A percentile compares a stretch with the other conserved stretches of the same genome.
Conservation (phyloP, 2,329 filamentous ascomycete species). For the Thielaviopsis punctulata region DNA sequence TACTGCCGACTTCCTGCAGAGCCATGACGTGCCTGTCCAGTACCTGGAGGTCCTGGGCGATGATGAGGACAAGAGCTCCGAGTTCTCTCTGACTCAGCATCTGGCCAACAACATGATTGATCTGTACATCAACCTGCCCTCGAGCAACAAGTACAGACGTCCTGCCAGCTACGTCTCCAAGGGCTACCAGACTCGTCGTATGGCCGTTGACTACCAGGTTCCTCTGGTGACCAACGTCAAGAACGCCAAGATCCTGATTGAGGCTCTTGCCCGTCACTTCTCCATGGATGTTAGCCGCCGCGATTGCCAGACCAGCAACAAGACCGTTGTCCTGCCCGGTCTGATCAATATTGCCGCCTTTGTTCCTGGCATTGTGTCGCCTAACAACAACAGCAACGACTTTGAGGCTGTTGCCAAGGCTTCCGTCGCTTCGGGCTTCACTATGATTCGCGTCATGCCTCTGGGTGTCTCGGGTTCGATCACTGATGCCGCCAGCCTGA, state of each 20-base stretch:
- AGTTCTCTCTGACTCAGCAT: constrained; percentile 94
- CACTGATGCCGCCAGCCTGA: constrained; percentile 54
- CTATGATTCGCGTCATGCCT: constrained; percentile 66
- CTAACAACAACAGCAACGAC: constrained; percentile 48
- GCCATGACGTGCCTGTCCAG: constrained; percentile 81
- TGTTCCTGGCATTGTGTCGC: constrained; percentile 52
- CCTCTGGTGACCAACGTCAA: constrained; percentile 97
- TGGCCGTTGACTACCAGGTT: constrained; percentile 96
- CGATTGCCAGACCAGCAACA: constrained; percentile 84
- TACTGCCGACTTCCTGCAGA: constrained; percentile 89
- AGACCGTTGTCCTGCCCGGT: constrained; percentile 54
- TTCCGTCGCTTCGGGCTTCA: constrained; percentile 59
- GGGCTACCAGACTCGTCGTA: constrained; percentile 87
- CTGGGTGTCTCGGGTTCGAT: constrained; percentile 56
- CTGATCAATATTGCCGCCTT: constrained; percentile 68
- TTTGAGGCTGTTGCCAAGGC: constrained; percentile 54
- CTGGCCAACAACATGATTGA: constrained; percentile 96
- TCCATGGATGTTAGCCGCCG: constrained; percentile 66
- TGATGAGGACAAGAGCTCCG: constrained; percentile 73
- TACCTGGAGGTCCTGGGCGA: constrained; percentile 76
- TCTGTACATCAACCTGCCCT: constrained; percentile 98
- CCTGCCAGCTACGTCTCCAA: constrained; percentile 98
- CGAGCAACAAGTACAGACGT: constrained; percentile 89
- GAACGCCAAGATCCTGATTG: constrained; percentile 92
- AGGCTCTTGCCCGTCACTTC: constrained; percentile 81